Percentiles rank a stretch among this genome's conserved stretches.
These are phyloP conservation scores for Pulveroboletus ravenelii DNA, from an alignment of 768 basidiomycete genomes.

Conservation along the genomic window DNA sequence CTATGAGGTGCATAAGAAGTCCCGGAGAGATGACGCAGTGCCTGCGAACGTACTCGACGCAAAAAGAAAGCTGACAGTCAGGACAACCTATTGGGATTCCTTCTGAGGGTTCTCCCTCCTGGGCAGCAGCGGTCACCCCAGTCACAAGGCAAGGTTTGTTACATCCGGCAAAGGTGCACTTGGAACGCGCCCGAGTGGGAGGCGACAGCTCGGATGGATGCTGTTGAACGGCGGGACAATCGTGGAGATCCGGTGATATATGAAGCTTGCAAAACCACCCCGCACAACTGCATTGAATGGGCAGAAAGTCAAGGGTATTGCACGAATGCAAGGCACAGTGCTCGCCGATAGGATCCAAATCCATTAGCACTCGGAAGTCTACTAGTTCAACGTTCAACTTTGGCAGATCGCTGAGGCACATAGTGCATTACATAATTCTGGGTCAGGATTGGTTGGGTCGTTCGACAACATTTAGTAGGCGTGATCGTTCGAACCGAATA, in stretches of 20 bases:
- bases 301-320: constrained; percentile 66
- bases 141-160: constrained; percentile 50
- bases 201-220: not conserved
- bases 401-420: no score
- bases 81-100: constrained; percentile 38
- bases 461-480: no score
- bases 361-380: constrained; percentile 23
- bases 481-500: no score
- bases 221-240: constrained; percentile 36
- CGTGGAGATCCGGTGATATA: constrained; percentile 53
- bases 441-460: no score
- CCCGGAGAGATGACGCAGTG: not conserved
- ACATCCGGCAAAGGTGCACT: constrained; percentile 51
- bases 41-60: constrained; percentile 47
- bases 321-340: constrained; percentile 62
- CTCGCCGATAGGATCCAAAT: constrained; percentile 53
- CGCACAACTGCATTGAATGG: constrained; percentile 64
- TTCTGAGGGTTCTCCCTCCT: not conserved
- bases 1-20: constrained; percentile 33
- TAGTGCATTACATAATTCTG: no score
- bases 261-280: constrained; percentile 62
- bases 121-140: constrained; percentile 24
- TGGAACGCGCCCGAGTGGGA: constrained; percentile 31
- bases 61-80: constrained; percentile 55
- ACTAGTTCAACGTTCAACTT: no score